Evolutionary conservation across 2,329 filamentous ascomycete genomes (phyloP).

Genomic region (Lachnellula subtilissima): DNA sequence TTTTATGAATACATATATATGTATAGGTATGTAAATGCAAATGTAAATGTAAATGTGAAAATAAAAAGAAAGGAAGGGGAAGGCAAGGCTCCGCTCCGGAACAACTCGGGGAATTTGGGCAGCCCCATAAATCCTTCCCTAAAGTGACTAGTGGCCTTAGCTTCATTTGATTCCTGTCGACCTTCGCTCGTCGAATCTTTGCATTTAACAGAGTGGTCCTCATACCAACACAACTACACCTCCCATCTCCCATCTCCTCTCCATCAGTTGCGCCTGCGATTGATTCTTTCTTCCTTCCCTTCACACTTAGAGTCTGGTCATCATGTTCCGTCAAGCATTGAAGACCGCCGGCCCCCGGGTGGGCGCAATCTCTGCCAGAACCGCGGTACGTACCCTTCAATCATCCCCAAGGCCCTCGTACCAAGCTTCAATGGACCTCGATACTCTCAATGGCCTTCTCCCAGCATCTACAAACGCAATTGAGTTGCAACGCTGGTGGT

Average conservation of each 20-base stretch:
- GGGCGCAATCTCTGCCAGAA: slow-evolving; percentile 90
- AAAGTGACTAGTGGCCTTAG: too few species aligned
- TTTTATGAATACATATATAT: too few species aligned
- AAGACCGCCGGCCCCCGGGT: slow-evolving; percentile 70
- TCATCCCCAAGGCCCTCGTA: slow-evolving; percentile 34
- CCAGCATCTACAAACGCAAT: slow-evolving; percentile 38
- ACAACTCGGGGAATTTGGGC: too few species aligned
- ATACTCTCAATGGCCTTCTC: slow-evolving; percentile 24
- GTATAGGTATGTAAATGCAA: too few species aligned
- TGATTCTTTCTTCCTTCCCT: slow-evolving; percentile 50
- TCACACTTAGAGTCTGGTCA: slow-evolving; percentile 51
- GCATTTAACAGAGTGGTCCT: slow-evolving; percentile 19
- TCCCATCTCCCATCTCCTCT: slow-evolving; percentile 50
- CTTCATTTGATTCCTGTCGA: not conserved
- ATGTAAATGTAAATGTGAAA: too few species aligned
- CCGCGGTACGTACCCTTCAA: slow-evolving; percentile 76
- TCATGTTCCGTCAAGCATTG: slow-evolving; percentile 63
- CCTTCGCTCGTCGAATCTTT: slow-evolving; percentile 14
- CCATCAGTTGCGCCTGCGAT: slow-evolving; percentile 62
- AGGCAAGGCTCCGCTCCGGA: too few species aligned
- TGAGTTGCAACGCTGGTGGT: slow-evolving; percentile 24
- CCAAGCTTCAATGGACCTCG: slow-evolving; percentile 33
- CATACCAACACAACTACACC: slow-evolving; percentile 25
- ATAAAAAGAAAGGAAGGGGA: too few species aligned
- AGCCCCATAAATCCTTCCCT: too few species aligned